Evolutionary conservation across 345 rosid genomes (phyloP).

Genomic region (Linum tenue): DNA sequence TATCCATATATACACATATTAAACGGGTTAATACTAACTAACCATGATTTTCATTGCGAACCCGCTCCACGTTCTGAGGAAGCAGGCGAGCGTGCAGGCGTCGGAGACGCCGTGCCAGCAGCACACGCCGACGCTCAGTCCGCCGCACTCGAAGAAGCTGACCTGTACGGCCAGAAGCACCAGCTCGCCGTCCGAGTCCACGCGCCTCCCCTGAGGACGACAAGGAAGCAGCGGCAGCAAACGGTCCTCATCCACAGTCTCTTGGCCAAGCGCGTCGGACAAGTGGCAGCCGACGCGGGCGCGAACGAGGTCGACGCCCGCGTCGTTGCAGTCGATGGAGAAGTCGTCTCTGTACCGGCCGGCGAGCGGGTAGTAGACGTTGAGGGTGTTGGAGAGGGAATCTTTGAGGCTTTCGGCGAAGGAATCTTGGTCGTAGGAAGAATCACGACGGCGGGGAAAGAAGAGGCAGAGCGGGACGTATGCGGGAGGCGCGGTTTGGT

Average conservation of each 20-base stretch:
- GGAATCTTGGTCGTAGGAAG: neutral
- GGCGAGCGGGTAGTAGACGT: conserved; percentile 1
- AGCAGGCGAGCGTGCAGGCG: neutral
- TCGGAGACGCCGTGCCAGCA: neutral
- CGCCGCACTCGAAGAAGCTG: neutral
- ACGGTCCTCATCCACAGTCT: neutral
- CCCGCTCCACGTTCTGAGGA: neutral
- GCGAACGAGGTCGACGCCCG: neutral
- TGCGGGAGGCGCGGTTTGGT: conserved; percentile 2
- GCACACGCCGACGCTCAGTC: neutral
- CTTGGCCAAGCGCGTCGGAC: neutral
- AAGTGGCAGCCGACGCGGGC: neutral
- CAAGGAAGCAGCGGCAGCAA: neutral
- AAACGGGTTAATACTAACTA: too few species aligned
- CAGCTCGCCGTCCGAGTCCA: neutral
- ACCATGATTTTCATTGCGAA: too few species aligned
- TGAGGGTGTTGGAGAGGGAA: conserved; percentile 6
- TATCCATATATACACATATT: too few species aligned
- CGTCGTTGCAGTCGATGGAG: conserved; percentile 10
- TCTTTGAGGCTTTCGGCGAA: neutral
- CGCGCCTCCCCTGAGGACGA: neutral
- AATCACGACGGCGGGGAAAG: neutral
- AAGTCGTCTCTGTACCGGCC: neutral
- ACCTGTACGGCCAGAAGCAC: neutral
- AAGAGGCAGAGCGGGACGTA: conserved; percentile 10